Evolutionary conservation across 2,329 filamentous ascomycete species (phyloP), one percentile per base, ranked within the genome.

Genomic region (Alternaria triticimaculans): DNA sequence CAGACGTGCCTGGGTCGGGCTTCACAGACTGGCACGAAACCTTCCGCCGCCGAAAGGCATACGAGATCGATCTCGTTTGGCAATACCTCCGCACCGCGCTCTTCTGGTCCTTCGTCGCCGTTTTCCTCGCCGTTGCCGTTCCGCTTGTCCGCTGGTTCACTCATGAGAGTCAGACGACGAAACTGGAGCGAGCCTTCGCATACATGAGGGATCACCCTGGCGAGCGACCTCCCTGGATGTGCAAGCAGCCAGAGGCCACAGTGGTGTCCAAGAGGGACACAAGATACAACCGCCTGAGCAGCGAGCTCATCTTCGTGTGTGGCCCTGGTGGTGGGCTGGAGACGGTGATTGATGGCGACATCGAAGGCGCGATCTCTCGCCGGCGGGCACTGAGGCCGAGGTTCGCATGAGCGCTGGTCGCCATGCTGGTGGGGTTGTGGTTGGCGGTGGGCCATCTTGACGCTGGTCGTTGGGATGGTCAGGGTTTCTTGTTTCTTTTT

Each of bases 1-100:
- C 50, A 33, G 41, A 62, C 18, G 41, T 61, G 46, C 62, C 62
- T 37, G 64, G 64, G 20, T 64, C 55, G 7, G 62, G 64, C 51
- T 64, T 66, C 50, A 59, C 62, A 12, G 45, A 64, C 21, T 66
- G 64, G 62, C 51, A 60, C 55, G 50, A 62, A n/a, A 55, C 20
- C 5, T 44, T 57, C 28, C 30, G 20, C 23, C 55, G 62, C 51
- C 58, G 51, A 23, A 28, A 62, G 23, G 14, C 26, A 10, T 23
- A 60, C 50, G 55, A 56, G 28, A 56, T 66, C 11, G 50, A 46
- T 11, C 43, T 56, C 15, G 55, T 26, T 20, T 50, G 28, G 44
- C 43, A 21, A 15, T 46, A 51, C 15, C 26, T 57, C 14, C 33
- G 25, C 33, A 33, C 50, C 41, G 41, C 30, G 10, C 14, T 64